These are phyloP conservation scores for Diaporthe sp. DNA, from an alignment of 2,329 filamentous ascomycete genomes.

Conservation along the genomic window DNA sequence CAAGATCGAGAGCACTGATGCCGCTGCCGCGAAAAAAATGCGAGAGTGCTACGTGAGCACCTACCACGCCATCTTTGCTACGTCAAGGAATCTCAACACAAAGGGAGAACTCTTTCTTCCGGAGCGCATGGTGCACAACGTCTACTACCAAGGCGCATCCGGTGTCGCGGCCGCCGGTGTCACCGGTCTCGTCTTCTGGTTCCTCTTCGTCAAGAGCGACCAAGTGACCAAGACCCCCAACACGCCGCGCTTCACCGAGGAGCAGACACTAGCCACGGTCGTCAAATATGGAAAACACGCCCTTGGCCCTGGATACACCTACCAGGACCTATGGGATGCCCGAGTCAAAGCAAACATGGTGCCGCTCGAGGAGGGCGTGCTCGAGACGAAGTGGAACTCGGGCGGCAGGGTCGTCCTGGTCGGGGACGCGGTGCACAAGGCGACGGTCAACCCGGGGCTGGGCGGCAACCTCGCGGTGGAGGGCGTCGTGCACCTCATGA, in stretches of 20 bases:
- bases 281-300: constrained; percentile 37
- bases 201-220: constrained; percentile 40
- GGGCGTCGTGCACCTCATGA: constrained; percentile 40
- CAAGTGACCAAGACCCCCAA: constrained; percentile 30
- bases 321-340: constrained; percentile 42
- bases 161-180: constrained; percentile 32
- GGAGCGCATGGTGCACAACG: constrained; percentile 35
- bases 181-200: constrained; percentile 38
- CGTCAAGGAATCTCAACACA: constrained; percentile 25
- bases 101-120: constrained; percentile 10
- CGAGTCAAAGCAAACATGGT: constrained; percentile 40
- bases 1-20: neutral
- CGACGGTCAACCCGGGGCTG: constrained; percentile 44
- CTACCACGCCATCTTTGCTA: constrained; percentile 39
- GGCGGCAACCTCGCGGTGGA: constrained; percentile 43
- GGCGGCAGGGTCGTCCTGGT: constrained; percentile 41
- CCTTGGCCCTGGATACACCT: constrained; percentile 45
- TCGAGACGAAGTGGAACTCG: constrained; percentile 41
- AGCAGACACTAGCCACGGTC: constrained; percentile 39
- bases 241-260: constrained; percentile 39
- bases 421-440: constrained; percentile 42
- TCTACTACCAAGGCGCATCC: constrained; percentile 38
- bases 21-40: constrained; percentile 7
- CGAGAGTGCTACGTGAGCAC: constrained; percentile 7
- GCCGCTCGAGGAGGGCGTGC: constrained; percentile 43